Evolutionary conservation across 148 eudicot genomes (phyloP).

Genomic region (Bassia scoparia): DNA sequence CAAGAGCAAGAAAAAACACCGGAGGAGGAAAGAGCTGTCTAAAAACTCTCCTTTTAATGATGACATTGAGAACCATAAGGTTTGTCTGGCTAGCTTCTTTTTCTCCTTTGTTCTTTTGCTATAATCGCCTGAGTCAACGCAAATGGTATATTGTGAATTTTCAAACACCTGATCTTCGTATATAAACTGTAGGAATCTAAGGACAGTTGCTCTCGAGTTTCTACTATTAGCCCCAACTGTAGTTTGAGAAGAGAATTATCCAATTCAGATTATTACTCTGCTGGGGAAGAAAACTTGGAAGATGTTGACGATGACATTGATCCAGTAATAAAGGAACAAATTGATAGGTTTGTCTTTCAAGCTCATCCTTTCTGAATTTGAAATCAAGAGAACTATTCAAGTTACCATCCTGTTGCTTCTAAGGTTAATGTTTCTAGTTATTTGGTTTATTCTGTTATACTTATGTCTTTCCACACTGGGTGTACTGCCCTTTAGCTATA

Average conservation of each 20-base stretch:
- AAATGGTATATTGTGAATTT: background rate
- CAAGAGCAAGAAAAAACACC: slow-evolving; percentile 74
- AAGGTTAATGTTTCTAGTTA: background rate
- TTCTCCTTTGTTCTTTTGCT: background rate
- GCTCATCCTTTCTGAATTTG: background rate
- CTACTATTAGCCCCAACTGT: slow-evolving; percentile 26
- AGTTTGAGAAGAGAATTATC: slow-evolving; percentile 39
- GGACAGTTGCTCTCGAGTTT: slow-evolving; percentile 32
- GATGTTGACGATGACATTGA: slow-evolving; percentile 76
- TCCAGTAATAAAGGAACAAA: slow-evolving; percentile 65
- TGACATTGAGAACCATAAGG: slow-evolving; percentile 40
- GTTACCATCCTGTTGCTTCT: background rate
- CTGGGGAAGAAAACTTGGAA: slow-evolving; percentile 50
- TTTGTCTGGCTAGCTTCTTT: slow-evolving; percentile 14
- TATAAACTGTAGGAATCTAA: slow-evolving; percentile 43
- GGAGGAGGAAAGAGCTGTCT: slow-evolving; percentile 65
- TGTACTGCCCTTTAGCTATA: too few species aligned
- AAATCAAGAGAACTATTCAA: background rate
- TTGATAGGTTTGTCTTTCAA: slow-evolving; percentile 61
- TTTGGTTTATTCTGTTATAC: background rate
- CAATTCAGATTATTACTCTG: slow-evolving; percentile 39
- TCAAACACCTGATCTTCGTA: background rate
- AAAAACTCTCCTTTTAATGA: slow-evolving; percentile 45
- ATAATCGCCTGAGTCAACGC: background rate
- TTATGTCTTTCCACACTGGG: too few species aligned